These are phyloP conservation scores for Talaromyces borbonicus DNA, from an alignment of 495 filamentous ascomycete genomes.

Conservation along the genomic window DNA sequence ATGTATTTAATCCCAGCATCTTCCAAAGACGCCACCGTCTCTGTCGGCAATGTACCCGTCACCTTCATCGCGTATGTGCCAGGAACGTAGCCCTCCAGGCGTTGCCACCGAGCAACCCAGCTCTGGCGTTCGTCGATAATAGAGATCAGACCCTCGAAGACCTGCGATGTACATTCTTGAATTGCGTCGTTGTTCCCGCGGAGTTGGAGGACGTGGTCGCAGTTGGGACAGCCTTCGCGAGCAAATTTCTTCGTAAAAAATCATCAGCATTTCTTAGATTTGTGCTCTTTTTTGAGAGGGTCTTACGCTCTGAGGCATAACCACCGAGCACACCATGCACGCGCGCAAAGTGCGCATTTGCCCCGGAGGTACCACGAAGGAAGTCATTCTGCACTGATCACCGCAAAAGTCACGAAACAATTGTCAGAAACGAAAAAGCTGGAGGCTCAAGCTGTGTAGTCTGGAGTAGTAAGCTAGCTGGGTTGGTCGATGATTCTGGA, in stretches of 20 bases:
- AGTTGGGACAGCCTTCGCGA: slow-evolving; percentile 88
- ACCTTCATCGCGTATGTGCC: slow-evolving; percentile 95
- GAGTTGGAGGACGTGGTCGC: slow-evolving; percentile 81
- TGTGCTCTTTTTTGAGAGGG: background rate
- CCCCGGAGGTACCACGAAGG: slow-evolving; percentile 51
- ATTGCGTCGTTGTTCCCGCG: slow-evolving; percentile 67
- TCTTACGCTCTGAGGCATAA: slow-evolving; percentile 65
- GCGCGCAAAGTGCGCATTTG: slow-evolving; percentile 78
- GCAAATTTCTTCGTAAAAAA: slow-evolving; percentile 53
- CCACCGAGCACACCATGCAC: slow-evolving; percentile 96
- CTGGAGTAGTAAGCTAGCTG: background rate
- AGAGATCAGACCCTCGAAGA: slow-evolving; percentile 83
- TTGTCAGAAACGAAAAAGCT: background rate
- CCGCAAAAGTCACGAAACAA: background rate
- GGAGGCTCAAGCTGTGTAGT: background rate
- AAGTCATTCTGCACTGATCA: slow-evolving; percentile 5
- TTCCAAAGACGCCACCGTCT: slow-evolving; percentile 54
- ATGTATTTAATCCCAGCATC: slow-evolving; percentile 63
- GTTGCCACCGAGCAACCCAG: slow-evolving; percentile 93
- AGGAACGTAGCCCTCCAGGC: slow-evolving; percentile 74
- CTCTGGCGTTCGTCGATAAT: slow-evolving; percentile 65
- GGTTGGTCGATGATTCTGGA: slow-evolving; percentile 2
- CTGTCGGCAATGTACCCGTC: slow-evolving; percentile 58
- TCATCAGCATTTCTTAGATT: background rate
- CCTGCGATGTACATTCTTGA: slow-evolving; percentile 86